Evolutionary conservation across 1,284 basidiomycete species (phyloP), one percentile per base, ranked within the genome.

Genomic region (Trichosporon sp.): DNA sequence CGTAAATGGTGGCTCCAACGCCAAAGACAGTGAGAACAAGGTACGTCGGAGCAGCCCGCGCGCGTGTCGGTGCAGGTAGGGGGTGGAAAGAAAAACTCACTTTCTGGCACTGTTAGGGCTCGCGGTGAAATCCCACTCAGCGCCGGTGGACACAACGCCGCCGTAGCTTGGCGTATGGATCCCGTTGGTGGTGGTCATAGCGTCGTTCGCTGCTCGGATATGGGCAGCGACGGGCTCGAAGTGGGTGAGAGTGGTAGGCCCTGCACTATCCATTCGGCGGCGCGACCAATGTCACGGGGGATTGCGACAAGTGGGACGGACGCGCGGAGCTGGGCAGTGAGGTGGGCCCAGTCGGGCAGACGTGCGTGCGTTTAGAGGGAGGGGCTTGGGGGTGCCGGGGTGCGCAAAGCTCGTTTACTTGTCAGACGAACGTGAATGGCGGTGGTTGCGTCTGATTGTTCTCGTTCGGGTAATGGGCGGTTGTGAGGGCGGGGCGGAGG

Each of bases 141-240:
- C 77, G 18, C 81, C 81, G 6, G 81, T 81, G 65, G 76, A 83
- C 74, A 88, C 86, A 76, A 85, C 83, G 44, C 87, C 87, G 71
- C 87, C 88, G 79, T 89, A 87, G 9, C 76, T 86, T 67, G 88
- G 87, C 25, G 87, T 86, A 69, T 83, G 79, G 66, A 84, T 77
- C 70, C 85, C 84, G 47, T 69, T 71, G 27, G 63, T 71, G 15
- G 56, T 74, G 67, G 62, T 78, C 77, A 65, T 80, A 75, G 53
- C 67, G 34, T 72, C 69, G n/a, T 68, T 62, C 15, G 76, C 78
- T 12, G 78, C 77, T 64, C 75, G 70, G 12, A 82, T 56, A 66
- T 82, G 80, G 18, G 75, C 69, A 8, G 78, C 77, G 29, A 77
- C 71, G 38, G 80, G 80, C 64, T 81, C 75, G 74, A 74, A 82